A percentile compares a stretch with the other conserved stretches of the same genome.
phyloP scores from a whole-genome alignment of 2,329 filamentous ascomycete species.

The Penicillium sp. region DNA sequence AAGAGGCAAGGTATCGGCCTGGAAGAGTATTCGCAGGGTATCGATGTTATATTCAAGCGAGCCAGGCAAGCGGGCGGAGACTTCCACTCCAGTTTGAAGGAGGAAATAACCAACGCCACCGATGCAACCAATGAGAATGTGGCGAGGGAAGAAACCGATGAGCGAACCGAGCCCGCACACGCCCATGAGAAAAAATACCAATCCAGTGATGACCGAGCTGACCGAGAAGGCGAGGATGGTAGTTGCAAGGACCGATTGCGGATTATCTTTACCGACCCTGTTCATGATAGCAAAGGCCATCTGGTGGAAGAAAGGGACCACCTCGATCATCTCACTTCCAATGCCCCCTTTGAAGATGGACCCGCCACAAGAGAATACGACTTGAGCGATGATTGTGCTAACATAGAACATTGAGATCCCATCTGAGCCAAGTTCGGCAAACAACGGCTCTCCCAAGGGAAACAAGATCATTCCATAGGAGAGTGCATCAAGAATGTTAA shows the following conservation, averaged over 20 bases:
- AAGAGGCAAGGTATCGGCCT: constrained; percentile 69
- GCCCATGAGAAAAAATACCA: constrained; percentile 90
- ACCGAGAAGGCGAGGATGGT: constrained; percentile 88
- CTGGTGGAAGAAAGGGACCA: constrained; percentile 97
- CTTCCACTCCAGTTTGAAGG: constrained; percentile 85
- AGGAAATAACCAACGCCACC: constrained; percentile 96
- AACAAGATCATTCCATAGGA: constrained; percentile 98
- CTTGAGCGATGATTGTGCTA: constrained; percentile 89
- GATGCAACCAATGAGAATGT: constrained; percentile 95
- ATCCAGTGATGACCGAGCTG: constrained; percentile 84
- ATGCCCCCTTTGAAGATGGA: constrained; percentile 89
- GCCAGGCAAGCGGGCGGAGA: constrained; percentile 83
- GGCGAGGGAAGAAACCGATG: constrained; percentile 93
- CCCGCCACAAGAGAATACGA: constrained; percentile 79
- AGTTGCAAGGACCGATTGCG: constrained; percentile 84
- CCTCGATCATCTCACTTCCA: constrained; percentile 96
- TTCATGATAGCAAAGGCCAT: constrained; percentile 89
- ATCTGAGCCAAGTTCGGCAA: constrained; percentile 80
- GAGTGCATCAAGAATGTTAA: constrained; percentile 91
- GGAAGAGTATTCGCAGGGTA: constrained; percentile 72
- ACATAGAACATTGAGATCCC: constrained; percentile 99
- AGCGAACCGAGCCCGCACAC: constrained; percentile 83
- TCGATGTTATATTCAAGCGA: constrained; percentile 76
- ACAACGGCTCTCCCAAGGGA: constrained; percentile 81
- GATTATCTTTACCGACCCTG: constrained; percentile 73